Conservation (phyloP, 371 early-diverging fungal genomes). For the Apophysomyces sp. region DNA sequence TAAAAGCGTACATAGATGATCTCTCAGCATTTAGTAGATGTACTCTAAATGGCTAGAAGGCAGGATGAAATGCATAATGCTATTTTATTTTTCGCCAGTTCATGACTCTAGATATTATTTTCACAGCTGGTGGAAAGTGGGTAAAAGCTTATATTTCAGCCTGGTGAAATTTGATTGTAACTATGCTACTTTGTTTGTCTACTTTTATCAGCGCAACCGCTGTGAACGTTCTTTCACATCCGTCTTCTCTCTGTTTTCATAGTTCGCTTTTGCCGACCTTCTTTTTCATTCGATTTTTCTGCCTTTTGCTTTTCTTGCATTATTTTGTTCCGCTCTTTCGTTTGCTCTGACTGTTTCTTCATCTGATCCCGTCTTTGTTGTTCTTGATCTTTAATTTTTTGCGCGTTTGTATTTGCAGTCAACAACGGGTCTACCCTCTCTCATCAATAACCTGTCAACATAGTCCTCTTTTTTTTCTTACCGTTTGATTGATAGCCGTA, state of each 20-base stretch:
- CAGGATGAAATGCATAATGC: too few relatives aligned
- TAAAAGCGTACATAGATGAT: too few relatives aligned
- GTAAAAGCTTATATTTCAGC: too few relatives aligned
- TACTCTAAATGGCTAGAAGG: too few relatives aligned
- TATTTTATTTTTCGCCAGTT: too few relatives aligned
- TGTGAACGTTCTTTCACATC: too few relatives aligned
- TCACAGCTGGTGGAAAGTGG: too few relatives aligned
- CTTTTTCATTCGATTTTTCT: conserved; percentile 32
- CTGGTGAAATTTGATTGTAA: too few relatives aligned
- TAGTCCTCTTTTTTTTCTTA: not conserved
- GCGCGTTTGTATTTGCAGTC: conserved; percentile 51
- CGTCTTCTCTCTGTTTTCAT: conserved; percentile 54
- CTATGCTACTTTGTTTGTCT: too few relatives aligned
- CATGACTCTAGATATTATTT: too few relatives aligned
- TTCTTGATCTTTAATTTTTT: conserved; percentile 51
- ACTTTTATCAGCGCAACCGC: too few relatives aligned
- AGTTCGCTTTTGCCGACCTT: conserved; percentile 51
- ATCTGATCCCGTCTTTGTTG: conserved; percentile 48
- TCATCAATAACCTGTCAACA: not conserved
- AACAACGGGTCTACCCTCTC: conserved; percentile 34
- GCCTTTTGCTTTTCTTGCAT: conserved; percentile 53
- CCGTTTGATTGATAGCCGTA: conserved; percentile 16
- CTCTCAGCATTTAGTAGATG: too few relatives aligned
- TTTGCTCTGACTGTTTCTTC: conserved; percentile 52
- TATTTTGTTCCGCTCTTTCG: conserved; percentile 55